Evolutionary conservation across 108 stramenopile genomes (phyloP), one percentile per base, ranked within the genome.

Genomic region (Cylindrotheca closterium): DNA sequence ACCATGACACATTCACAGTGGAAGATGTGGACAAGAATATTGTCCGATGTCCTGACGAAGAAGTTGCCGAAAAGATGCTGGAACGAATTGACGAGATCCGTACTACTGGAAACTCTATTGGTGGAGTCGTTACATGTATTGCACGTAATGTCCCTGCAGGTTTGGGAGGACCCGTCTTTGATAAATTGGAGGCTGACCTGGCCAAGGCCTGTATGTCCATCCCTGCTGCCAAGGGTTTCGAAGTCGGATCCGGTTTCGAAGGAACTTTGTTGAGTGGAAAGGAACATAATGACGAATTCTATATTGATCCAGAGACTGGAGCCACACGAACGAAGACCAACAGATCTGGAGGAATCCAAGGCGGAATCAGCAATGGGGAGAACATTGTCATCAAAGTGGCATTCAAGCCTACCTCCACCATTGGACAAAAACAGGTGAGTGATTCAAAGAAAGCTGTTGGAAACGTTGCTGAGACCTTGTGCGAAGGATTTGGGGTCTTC

Each of bases 191-290:
- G 68, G 99, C 99, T 19, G 95, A 97, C 55, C 79, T 99, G 47
- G 99, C 99, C 62, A 98, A 99, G 89, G 99, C 97, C 22, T 97
- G 97, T 79, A 89, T 99, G 96, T 96, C 95, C 25, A 93, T 99
- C 66, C 99, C 99, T 47, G 99, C 97, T 28, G 94, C 97, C 55
- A 99, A 99, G 79, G 99, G 99, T 34, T 99, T 99, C 70, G 99
- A 99, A 77, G 93, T 96, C 21, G 99, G 99, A 24, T 86, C 88
- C 73, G 99, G 99, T 19, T 99, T 99, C 73, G 86, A 60, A 4
- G 99, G 99, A 30, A 98, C 98, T 2, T 65, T 94, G 22, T 71
- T 98, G 63, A 92, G 88, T 4, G 99, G 99, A 30, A 95, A 86
- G 63, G 87, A 95, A 26, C 99, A 99, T 81, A 99, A 99, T 75